phyloP scores from a whole-genome alignment of 2,329 filamentous ascomycete species.

The Plectosphaerella plurivora region DNA sequence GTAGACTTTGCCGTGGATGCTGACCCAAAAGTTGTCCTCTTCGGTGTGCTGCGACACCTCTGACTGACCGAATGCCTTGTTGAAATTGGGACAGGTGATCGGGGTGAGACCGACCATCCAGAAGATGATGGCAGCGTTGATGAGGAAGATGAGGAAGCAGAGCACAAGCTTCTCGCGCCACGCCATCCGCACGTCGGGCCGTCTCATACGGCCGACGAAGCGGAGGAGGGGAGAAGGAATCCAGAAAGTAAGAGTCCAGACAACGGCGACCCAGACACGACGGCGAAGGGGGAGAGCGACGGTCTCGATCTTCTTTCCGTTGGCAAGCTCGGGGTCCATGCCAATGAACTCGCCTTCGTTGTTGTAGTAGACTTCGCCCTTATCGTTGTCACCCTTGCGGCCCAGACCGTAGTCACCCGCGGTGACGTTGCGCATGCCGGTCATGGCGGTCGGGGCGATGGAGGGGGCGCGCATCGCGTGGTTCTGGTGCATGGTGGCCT shows the following conservation, averaged over 20 bases:
- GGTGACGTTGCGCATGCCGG: conserved; percentile 44
- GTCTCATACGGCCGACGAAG: conserved; percentile 90
- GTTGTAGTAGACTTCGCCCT: conserved; percentile 71
- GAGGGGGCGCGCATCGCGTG: conserved; percentile 49
- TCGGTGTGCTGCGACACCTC: conserved; percentile 69
- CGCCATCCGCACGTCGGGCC: conserved; percentile 92
- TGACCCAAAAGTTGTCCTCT: conserved; percentile 79
- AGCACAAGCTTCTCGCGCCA: conserved; percentile 95
- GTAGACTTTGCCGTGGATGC: conserved; percentile 83
- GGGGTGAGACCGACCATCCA: conserved; percentile 86
- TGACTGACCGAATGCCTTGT: conserved; percentile 77
- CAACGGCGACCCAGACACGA: conserved; percentile 73
- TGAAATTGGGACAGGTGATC: conserved; percentile 81
- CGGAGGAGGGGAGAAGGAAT: conserved; percentile 81
- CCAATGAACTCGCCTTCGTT: conserved; percentile 64
- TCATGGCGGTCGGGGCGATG: conserved; percentile 47
- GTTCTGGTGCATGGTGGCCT: conserved; percentile 42
- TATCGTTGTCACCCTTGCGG: conserved; percentile 73
- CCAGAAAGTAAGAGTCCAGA: conserved; percentile 90
- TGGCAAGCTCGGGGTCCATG: conserved; percentile 73
- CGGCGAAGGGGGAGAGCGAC: conserved; percentile 59
- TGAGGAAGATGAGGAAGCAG: conserved; percentile 70
- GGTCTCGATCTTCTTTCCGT: conserved; percentile 72
- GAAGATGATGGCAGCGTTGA: conserved; percentile 82
- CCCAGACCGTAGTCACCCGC: conserved; percentile 88